Evolutionary conservation across 495 filamentous ascomycete species (phyloP), one percentile per base, ranked within the genome.

Genomic region (Parathielavia hyrcaniae): DNA sequence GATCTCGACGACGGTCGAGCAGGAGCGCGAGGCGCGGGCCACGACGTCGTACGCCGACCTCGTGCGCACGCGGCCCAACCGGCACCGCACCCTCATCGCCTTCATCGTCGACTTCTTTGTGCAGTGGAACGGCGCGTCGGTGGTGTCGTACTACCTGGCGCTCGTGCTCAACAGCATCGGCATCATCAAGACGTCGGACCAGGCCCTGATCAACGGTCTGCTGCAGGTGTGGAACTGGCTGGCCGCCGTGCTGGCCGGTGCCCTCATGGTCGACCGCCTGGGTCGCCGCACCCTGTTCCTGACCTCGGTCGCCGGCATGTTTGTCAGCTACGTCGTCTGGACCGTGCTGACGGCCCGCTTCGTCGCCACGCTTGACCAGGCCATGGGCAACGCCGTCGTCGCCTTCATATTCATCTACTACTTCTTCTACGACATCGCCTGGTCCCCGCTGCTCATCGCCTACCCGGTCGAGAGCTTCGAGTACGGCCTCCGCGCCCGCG

Each of bases 371-470:
- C 45, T 39, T 41, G 63, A 67, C 53, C 61, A 61, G n/a, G 20
- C 57, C 17, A 61, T 67, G 43, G 63, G 66, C 9, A 75, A 75
- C 57, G 53, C 61, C 17, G 67, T 71, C n/a, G 71, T 73, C 4
- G 73, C 69, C 17, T 74, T 75, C 34, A 79, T 80, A 0, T 74
- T 83, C 59, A 75, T 82, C 50, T 82, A 78, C 64, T 73, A 76
- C 40, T 70, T 76, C 61, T 78, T 71, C 54, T 83, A 81, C 62
- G 76, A 79, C 57, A 73, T 81, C 32, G 75, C 75, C 53, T 81
- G 77, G 69, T 78, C 78, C 13, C 77, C 79, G 43, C 59, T 73
- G 12, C 57, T 70, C 16, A 62, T 71, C 36, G 65, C 64, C 5
- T 62, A 74, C 62, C 62, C 69, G n/a, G 62, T 67, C 52, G 75